Conservation (phyloP, 2,329 filamentous ascomycete genomes). For the Cryoendolithus antarcticus region DNA sequence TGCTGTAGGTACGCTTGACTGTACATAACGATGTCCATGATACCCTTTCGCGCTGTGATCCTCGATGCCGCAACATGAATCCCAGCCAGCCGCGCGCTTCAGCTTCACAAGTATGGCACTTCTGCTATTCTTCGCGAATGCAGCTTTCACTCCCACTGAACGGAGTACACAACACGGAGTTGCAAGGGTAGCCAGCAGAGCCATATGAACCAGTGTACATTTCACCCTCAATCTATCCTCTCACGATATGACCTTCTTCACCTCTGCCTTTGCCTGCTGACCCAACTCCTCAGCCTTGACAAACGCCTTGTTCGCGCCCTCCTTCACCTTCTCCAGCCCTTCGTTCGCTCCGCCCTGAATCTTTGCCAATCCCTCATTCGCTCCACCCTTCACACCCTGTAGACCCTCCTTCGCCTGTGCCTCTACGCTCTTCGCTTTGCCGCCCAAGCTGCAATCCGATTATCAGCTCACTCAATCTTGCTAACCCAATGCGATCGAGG, state of each 20-base stretch:
- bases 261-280: constrained; percentile 14
- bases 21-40: no score
- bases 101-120: no score
- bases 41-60: no score
- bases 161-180: no score
- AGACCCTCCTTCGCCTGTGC: constrained; percentile 27
- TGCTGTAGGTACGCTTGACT: no score
- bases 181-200: no score
- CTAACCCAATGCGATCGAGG: not conserved
- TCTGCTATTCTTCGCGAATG: no score
- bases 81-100: no score
- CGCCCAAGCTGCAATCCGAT: constrained; percentile 23
- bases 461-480: not conserved
- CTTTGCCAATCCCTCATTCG: constrained; percentile 6
- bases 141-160: no score
- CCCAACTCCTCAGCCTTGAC: constrained; percentile 12
- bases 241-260: constrained; percentile 9
- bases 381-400: constrained; percentile 10
- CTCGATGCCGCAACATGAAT: no score
- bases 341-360: constrained; percentile 16
- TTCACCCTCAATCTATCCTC: no score
- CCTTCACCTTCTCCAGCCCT: constrained; percentile 18
- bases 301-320: constrained; percentile 15
- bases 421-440: constrained; percentile 28
- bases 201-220: no score